These are phyloP conservation scores for Stephanocyclus meneghinianus DNA, from an alignment of 352 stramenopile genomes.

Conservation along the genomic window DNA sequence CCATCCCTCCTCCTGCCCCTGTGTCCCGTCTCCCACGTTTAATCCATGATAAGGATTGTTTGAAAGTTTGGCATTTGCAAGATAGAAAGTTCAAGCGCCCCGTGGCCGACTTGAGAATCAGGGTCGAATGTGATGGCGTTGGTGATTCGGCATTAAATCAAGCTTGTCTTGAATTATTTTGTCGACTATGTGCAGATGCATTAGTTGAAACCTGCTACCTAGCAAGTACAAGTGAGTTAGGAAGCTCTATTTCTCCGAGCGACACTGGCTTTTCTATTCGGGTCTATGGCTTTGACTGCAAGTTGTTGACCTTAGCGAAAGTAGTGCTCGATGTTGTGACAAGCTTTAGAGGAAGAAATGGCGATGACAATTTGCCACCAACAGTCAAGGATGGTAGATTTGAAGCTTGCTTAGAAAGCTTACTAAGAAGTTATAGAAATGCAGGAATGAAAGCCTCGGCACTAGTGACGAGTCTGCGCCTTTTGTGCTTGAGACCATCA, in stretches of 20 bases:
- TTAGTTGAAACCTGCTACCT: slow-evolving; percentile 74
- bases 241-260: slow-evolving; percentile 54
- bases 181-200: slow-evolving; percentile 65
- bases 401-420: slow-evolving; percentile 65
- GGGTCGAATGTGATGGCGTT: slow-evolving; percentile 57
- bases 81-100: slow-evolving; percentile 78
- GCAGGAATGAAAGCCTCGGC: slow-evolving; percentile 61
- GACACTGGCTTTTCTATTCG: slow-evolving; percentile 73
- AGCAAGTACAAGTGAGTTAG: slow-evolving; percentile 71
- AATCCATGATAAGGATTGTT: slow-evolving; percentile 55
- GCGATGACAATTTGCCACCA: slow-evolving; percentile 42
- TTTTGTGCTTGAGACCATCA: slow-evolving; percentile 59
- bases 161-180: slow-evolving; percentile 72
- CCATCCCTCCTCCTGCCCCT: slow-evolving; percentile 62
- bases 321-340: slow-evolving; percentile 64
- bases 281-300: slow-evolving; percentile 78
- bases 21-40: slow-evolving; percentile 58
- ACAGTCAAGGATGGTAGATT: slow-evolving; percentile 64
- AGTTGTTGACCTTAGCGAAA: slow-evolving; percentile 58
- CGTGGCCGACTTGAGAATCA: slow-evolving; percentile 70
- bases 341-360: slow-evolving; percentile 57
- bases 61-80: slow-evolving; percentile 79
- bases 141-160: slow-evolving; percentile 69
- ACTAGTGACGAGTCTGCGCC: slow-evolving; percentile 52
- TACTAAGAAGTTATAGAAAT: slow-evolving; percentile 68